A percentile compares a stretch with the other conserved stretches of the same genome.
These are phyloP conservation scores for Galerina sulciceps DNA, from an alignment of 768 basidiomycete species.

Conservation along the genomic window DNA sequence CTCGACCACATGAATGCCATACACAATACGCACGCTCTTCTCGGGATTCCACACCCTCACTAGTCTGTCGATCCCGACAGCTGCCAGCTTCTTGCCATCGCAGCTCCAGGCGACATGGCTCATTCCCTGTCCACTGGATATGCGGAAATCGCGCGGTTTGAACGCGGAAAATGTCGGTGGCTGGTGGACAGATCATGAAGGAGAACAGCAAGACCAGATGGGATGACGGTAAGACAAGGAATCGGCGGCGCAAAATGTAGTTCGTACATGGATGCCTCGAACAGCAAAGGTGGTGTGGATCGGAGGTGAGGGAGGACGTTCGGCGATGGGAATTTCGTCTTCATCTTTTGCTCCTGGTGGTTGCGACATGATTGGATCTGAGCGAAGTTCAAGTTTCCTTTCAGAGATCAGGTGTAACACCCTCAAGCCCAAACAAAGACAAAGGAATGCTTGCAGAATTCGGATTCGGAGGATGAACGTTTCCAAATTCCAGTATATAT, in stretches of 20 bases:
- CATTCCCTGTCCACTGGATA: conserved; percentile 66
- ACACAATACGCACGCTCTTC: conserved; percentile 59
- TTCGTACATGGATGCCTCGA: conserved; percentile 75
- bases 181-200: conserved; percentile 63
- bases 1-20: not conserved
- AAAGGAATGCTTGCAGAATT: not conserved
- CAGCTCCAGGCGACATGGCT: conserved; percentile 85
- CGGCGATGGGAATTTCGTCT: conserved; percentile 59
- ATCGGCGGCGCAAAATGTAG: conserved; percentile 18
- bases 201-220: conserved; percentile 10
- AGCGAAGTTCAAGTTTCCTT: too few relatives aligned
- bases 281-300: conserved; percentile 70
- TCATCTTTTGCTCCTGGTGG: conserved; percentile 47
- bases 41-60: conserved; percentile 81
- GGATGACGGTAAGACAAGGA: conserved; percentile 21
- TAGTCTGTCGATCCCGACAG: conserved; percentile 82
- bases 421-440: conserved; percentile 13
- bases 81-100: conserved; percentile 80
- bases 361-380: conserved; percentile 17
- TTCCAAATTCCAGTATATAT: not conserved
- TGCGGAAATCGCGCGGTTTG: conserved; percentile 75
- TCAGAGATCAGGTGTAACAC: not conserved
- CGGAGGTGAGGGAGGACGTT: conserved; percentile 75
- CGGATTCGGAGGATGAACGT: not conserved
- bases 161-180: conserved; percentile 81